Base-by-base conservation (phyloP, 345 rosid genomes). In the Linum tenue region DNA sequence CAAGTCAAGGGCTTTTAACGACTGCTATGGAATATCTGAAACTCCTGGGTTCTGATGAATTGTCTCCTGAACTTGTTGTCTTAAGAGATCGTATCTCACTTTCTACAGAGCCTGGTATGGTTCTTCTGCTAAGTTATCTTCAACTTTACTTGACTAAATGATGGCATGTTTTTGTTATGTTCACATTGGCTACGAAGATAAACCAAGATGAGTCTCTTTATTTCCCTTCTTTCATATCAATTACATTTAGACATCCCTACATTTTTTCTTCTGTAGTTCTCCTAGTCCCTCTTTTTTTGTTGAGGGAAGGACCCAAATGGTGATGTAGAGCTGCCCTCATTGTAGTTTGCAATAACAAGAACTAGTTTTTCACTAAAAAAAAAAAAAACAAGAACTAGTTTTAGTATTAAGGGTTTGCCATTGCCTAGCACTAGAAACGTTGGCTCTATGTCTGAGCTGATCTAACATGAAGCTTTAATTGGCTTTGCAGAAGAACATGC, bases 21-120 rank as follows among this genome's bases (percentile, higher is more conserved):
- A 91, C 96, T 43, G 99, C 99, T 55, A 82, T 90, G 94, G 90
- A 89, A 73, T 91, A 87, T 75, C 77, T 95, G 83, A 91, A 89
- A 78, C 96, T 95, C 70, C 69, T 95, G 70, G 94, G 91, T 14
- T 79, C 96, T 55, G 95, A 87, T 66, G 92, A 86, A 69, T 75
- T 87, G 78, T 84, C 99, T 60, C 91, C 91, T 69, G 99, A 94
- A 70, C 97, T 90, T 67, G 69, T 73, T 16, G 83, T 94, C 72
- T 79, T 94, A 77, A 84, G 85, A 76, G 96, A 91, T 67, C 88
- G 90, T 41, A 91, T 94, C 71, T 79, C 95, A 57, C 78, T 73
- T 55, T 85, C 88, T 40, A 76, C 80, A 38, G 91, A 83, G 72
- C 83, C 96, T 65, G 97, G 99, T 90, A 78, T 37, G 69, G 39